Percentiles rank a stretch among this genome's conserved stretches.
Evolutionary conservation across 495 filamentous ascomycete species (phyloP).

Genomic region (Penicillium lividum): DNA sequence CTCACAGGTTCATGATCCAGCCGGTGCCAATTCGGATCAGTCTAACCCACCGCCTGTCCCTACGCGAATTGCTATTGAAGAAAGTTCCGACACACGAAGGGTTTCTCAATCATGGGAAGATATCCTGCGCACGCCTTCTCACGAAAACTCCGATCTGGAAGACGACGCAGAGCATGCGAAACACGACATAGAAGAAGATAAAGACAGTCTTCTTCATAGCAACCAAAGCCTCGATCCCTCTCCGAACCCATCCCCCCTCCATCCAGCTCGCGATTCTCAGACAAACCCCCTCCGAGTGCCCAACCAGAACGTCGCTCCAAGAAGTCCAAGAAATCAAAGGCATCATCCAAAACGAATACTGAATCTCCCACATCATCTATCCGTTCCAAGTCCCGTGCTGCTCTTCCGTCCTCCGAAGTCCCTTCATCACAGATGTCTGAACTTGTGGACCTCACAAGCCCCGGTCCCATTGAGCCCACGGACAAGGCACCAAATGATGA

Average conservation of each 20-base stretch:
- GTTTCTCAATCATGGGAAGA: constrained; percentile 7
- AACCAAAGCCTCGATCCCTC: constrained; percentile 11
- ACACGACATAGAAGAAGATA: constrained; percentile 7
- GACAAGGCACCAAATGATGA: neutral
- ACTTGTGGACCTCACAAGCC: constrained; percentile 49
- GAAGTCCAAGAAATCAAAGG: constrained; percentile 4
- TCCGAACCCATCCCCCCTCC: constrained; percentile 4
- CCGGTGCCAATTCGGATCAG: neutral
- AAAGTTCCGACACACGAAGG: constrained; percentile 1
- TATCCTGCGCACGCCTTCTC: constrained; percentile 13
- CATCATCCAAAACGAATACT: constrained; percentile 8
- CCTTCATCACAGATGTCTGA: constrained; percentile 28
- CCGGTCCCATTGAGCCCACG: constrained; percentile 28
- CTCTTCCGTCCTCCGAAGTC: constrained; percentile 12
- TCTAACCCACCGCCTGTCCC: constrained; percentile 4
- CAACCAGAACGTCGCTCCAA: constrained; percentile 10
- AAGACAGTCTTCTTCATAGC: constrained; percentile 19
- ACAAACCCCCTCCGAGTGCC: constrained; percentile 17
- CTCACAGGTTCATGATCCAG: constrained; percentile 7
- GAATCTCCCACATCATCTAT: constrained; percentile 18
- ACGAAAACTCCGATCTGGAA: constrained; percentile 14
- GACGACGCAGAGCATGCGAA: constrained; percentile 14
- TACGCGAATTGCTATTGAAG: constrained; percentile 3
- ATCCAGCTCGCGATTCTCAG: constrained; percentile 16
- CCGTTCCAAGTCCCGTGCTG: constrained; percentile 10